A percentile compares a stretch with the other conserved stretches of the same genome.
Evolutionary conservation across 306 rosid species (phyloP).

Genomic region (Trifolium repens): DNA sequence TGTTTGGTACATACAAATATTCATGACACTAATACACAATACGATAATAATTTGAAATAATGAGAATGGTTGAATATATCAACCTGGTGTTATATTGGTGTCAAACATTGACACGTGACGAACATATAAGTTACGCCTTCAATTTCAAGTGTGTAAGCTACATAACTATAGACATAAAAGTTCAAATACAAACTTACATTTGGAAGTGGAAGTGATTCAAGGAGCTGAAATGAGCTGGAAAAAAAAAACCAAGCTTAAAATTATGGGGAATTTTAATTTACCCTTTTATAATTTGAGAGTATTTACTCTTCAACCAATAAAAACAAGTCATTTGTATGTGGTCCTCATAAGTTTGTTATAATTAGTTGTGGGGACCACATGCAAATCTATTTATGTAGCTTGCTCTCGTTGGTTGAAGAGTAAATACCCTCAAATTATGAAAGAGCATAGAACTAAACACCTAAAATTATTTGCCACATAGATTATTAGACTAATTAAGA

Average conservation of each 20-base stretch:
- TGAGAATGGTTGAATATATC: neutral
- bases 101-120: neutral
- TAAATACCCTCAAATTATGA: too few species aligned
- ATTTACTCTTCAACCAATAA: too few species aligned
- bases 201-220: constrained; percentile 86
- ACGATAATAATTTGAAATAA: neutral
- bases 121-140: neutral
- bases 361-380: too few species aligned
- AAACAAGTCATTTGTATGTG: too few species aligned
- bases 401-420: too few species aligned
- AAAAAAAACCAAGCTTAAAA: constrained; percentile 47
- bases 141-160: too few species aligned
- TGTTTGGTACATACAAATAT: neutral
- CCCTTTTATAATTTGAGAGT: too few species aligned
- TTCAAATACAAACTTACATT: constrained; percentile 61
- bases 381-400: too few species aligned
- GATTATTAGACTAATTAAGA: too few species aligned
- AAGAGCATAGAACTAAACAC: too few species aligned
- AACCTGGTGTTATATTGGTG: too few species aligned
- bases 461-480: constrained; percentile 19
- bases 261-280: neutral
- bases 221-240: constrained; percentile 84
- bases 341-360: too few species aligned
- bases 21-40: neutral
- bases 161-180: neutral